Evolutionary conservation across 2,329 filamentous ascomycete genomes (phyloP), one percentile per base, ranked within the genome.

Genomic region (Sarocladiaceae sp.): DNA sequence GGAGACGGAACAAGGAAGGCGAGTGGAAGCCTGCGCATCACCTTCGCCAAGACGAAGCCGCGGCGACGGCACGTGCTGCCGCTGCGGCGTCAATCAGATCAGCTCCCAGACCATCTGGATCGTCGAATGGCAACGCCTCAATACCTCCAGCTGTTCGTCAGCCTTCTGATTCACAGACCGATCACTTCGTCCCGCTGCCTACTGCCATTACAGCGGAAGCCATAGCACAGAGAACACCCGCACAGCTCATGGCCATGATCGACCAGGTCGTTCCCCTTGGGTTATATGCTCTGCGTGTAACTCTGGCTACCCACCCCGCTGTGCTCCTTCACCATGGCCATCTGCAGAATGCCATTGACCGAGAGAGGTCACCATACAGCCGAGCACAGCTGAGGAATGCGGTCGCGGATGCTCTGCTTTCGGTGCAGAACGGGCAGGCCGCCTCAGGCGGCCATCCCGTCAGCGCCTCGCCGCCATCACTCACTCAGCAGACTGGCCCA

Each of bases 1-100:
- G 93, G 93, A 84, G 86, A 53, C 83, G 88, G 49, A 85, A 94
- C 51, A 78, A 81, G 51, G 82, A 93, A 52, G 90, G 90, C 2
- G 78, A 85, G 20, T 97, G 93, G 90, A 82, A 82, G 52, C 80
- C 83, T 44, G 80, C 81, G 26, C 86, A 91, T 51, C 78, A 79
- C 34, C 71, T 95, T 9, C 76, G 81, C 31, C 88, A 94, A 59
- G 83, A 86, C 57, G 82, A 87, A 47, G 83, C 81, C 2, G 74
- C 78, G 1, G 62, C 67, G 1, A 69, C 74, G 13, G 78, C 78
- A 12, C 62, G 37, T 10, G 37, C 37, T 15, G 37, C 37, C 4
- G 37, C 37, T 18, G 37, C 47, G n/a, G 5, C 19, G 37, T 5
- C 37, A 40, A 32, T 13, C 27, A 43, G 32, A 34, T 41, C 16